Conservation (phyloP, 2,329 filamentous ascomycete genomes). For the Dactylella cylindrospora region DNA sequence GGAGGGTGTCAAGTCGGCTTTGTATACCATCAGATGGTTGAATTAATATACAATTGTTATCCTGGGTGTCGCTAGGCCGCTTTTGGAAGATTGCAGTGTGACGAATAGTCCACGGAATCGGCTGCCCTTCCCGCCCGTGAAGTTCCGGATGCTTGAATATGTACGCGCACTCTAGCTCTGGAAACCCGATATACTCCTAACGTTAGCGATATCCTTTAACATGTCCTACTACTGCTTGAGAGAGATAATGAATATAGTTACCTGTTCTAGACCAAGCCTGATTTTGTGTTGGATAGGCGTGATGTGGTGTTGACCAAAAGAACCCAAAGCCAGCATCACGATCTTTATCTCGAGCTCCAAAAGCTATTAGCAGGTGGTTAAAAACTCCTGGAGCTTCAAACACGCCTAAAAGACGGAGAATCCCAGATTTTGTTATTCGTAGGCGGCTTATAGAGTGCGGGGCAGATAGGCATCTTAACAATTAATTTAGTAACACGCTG, state of each 20-base stretch:
- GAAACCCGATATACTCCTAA: too few species aligned
- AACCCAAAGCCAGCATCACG: slow-evolving; percentile 2
- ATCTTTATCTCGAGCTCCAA: slow-evolving; percentile 1
- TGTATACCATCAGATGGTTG: not conserved
- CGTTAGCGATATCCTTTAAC: too few species aligned
- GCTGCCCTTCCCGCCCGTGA: not conserved
- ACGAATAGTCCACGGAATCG: not conserved
- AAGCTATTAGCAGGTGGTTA: not conserved
- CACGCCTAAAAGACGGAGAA: not conserved
- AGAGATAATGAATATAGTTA: too few species aligned
- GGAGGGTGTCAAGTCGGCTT: not conserved
- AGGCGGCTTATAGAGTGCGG: not conserved
- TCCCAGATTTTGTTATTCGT: not conserved
- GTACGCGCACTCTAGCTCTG: not conserved
- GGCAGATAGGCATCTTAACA: slow-evolving; percentile 4
- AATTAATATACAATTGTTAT: not conserved
- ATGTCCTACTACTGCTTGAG: too few species aligned
- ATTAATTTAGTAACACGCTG: not conserved
- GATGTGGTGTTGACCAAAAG: not conserved
- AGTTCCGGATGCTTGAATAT: slow-evolving; percentile 3
- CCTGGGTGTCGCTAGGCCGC: not conserved
- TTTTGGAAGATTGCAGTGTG: not conserved
- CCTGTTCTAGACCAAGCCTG: not conserved
- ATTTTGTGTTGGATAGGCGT: not conserved
- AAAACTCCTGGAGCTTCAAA: not conserved